A percentile compares a stretch with the other conserved stretches of the same genome.
Conservation (phyloP, 73 alveolate genomes). For the Tetrahymena borealis region DNA sequence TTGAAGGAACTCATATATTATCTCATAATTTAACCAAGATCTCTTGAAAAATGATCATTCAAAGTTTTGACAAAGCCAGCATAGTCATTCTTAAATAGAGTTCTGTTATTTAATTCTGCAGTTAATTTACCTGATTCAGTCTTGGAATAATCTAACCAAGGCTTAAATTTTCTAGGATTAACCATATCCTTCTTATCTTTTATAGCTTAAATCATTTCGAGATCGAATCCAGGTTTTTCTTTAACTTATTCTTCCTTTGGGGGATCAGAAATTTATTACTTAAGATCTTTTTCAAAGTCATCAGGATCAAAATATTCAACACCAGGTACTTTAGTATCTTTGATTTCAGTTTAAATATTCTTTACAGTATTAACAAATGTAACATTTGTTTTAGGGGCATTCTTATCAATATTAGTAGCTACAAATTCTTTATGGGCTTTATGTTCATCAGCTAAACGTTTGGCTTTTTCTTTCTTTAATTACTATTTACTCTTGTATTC, state of each 20-base stretch:
- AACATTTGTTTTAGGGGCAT: background rate
- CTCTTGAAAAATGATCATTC: background rate
- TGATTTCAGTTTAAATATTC: background rate
- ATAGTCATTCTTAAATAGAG: background rate
- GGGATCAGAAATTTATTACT: background rate
- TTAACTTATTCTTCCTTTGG: background rate
- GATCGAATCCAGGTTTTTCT: background rate
- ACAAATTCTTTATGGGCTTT: background rate
- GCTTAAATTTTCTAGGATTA: background rate
- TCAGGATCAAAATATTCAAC: background rate
- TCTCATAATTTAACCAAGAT: background rate
- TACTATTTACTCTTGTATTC: background rate
- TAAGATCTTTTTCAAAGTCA: background rate
- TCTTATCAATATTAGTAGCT: background rate
- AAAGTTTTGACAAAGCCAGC: background rate
- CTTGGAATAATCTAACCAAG: background rate
- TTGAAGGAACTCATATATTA: background rate
- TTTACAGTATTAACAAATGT: background rate
- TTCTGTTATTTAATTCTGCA: background rate
- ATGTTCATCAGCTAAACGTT: background rate
- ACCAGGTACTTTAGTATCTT: background rate
- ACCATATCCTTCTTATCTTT: background rate
- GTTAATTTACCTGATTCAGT: background rate
- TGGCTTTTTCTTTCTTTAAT: background rate
- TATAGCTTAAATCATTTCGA: background rate